These are phyloP conservation scores for Zymoseptoria crescenta DNA, from an alignment of 2,329 filamentous ascomycete species.

Conservation along the genomic window DNA sequence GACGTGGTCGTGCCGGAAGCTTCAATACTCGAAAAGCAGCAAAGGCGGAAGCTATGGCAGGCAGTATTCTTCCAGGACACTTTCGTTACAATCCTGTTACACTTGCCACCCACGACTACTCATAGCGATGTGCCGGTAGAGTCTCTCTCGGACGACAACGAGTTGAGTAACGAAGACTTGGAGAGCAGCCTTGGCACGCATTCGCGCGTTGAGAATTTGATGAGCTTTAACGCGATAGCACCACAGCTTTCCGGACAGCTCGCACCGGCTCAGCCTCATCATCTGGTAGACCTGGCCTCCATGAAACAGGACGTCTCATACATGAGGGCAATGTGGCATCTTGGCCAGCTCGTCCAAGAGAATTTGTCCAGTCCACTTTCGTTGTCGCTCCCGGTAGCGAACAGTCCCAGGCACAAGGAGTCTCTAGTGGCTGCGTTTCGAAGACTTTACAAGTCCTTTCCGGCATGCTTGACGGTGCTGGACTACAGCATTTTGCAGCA, in stretches of 20 bases:
- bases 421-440: slow-evolving; percentile 63
- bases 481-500: slow-evolving; percentile 53
- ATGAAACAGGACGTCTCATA: slow-evolving; percentile 42
- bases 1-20: slow-evolving; percentile 58
- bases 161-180: slow-evolving; percentile 43
- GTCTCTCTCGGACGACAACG: slow-evolving; percentile 59
- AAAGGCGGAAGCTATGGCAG: slow-evolving; percentile 73
- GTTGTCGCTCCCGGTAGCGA: slow-evolving; percentile 63
- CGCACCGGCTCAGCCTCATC: slow-evolving; percentile 27
- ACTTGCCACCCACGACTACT: slow-evolving; percentile 67
- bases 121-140: slow-evolving; percentile 74
- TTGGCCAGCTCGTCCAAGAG: slow-evolving; percentile 71
- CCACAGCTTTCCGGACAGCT: slow-evolving; percentile 18
- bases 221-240: slow-evolving; percentile 38
- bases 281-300: slow-evolving; percentile 25
- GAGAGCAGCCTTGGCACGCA: slow-evolving; percentile 48
- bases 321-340: slow-evolving; percentile 68
- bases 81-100: slow-evolving; percentile 69
- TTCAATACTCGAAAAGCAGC: slow-evolving; percentile 63
- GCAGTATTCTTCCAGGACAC: slow-evolving; percentile 74
- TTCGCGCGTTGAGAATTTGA: slow-evolving; percentile 41
- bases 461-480: slow-evolving; percentile 61
- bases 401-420: slow-evolving; percentile 60
- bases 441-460: slow-evolving; percentile 64
- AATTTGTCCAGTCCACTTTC: slow-evolving; percentile 68